Conservation (phyloP, 495 filamentous ascomycete species). For the Echria macrotheca region DNA sequence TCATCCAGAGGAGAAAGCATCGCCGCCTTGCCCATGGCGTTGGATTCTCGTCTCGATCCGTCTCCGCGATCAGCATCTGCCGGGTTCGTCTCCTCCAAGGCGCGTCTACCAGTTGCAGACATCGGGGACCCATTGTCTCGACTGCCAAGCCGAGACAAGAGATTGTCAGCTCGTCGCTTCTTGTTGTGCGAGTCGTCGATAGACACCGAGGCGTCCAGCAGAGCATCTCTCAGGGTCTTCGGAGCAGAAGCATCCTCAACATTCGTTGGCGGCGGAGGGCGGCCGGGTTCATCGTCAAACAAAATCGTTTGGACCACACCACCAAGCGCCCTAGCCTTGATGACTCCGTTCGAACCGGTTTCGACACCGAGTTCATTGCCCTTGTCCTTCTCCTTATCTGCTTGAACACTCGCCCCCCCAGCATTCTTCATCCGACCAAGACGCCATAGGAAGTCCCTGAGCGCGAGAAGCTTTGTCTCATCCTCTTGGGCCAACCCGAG, state of each 20-base stretch:
- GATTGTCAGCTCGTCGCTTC: slow-evolving; percentile 51
- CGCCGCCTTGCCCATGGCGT: slow-evolving; percentile 19
- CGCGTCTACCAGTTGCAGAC: slow-evolving; percentile 26
- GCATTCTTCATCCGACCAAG: slow-evolving; percentile 61
- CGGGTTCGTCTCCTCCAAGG: slow-evolving; percentile 23
- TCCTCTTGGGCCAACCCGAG: slow-evolving; percentile 80
- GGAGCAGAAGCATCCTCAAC: slow-evolving; percentile 40
- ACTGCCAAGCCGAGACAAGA: slow-evolving; percentile 42
- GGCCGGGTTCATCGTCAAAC: slow-evolving; percentile 65
- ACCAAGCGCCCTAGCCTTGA: slow-evolving; percentile 62
- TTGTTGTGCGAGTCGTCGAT: slow-evolving; percentile 64
- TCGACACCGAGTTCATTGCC: slow-evolving; percentile 23
- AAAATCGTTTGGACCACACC: slow-evolving; percentile 84
- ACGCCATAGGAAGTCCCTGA: slow-evolving; percentile 91
- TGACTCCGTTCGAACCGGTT: slow-evolving; percentile 55
- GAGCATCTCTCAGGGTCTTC: slow-evolving; percentile 81
- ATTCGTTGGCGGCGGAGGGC: slow-evolving; percentile 15
- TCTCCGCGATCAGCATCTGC: slow-evolving; percentile 30
- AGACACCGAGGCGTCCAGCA: slow-evolving; percentile 87
- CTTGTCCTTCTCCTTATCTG: too few species aligned
- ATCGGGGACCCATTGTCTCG: slow-evolving; percentile 36
- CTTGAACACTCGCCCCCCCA: too few species aligned
- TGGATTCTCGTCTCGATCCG: slow-evolving; percentile 25
- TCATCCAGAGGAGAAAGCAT: slow-evolving; percentile 22
- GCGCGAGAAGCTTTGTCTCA: slow-evolving; percentile 79